phyloP scores from a whole-genome alignment of 352 stramenopile species.

The Lagenidium sp. region DNA sequence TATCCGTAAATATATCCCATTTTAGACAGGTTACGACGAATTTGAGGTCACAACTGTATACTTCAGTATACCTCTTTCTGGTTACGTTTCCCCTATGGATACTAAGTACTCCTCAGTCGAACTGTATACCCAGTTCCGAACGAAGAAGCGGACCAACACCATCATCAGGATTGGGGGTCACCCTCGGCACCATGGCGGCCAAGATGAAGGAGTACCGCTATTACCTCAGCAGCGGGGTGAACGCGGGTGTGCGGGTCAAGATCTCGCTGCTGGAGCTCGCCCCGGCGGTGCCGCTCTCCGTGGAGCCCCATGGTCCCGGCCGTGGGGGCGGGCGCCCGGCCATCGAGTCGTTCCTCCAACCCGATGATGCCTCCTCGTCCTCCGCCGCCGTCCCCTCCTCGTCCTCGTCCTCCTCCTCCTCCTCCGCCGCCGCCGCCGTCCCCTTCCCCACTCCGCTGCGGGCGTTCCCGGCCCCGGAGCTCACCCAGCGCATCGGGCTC shows the following conservation, averaged over 20 bases:
- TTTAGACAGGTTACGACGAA: too few relatives aligned
- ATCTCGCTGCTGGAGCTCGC: constrained; percentile 64
- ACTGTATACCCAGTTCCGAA: too few relatives aligned
- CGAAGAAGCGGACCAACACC: too few relatives aligned
- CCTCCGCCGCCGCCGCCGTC: background rate
- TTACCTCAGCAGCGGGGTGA: constrained; percentile 82
- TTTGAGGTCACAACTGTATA: too few relatives aligned
- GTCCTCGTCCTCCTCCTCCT: constrained; percentile 1
- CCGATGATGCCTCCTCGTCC: background rate
- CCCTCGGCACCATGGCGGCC: constrained; percentile 34
- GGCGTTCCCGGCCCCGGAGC: constrained; percentile 21
- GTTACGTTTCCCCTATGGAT: too few relatives aligned
- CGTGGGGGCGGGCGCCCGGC: too few relatives aligned
- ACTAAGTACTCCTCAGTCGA: too few relatives aligned
- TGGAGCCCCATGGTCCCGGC: constrained; percentile 7
- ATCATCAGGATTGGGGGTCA: too few relatives aligned
- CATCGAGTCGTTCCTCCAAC: background rate
- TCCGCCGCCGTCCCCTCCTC: background rate
- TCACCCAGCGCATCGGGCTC: constrained; percentile 49
- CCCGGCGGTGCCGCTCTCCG: constrained; percentile 5
- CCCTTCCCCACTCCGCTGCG: constrained; percentile 6
- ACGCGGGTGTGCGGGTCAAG: constrained; percentile 71
- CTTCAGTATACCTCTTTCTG: too few relatives aligned
- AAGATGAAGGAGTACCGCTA: constrained; percentile 86
- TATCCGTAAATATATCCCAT: too few relatives aligned